Evolutionary conservation across 257 asterid genomes (phyloP), one percentile per base, ranked within the genome.

Genomic region (Capsicum pubescens): DNA sequence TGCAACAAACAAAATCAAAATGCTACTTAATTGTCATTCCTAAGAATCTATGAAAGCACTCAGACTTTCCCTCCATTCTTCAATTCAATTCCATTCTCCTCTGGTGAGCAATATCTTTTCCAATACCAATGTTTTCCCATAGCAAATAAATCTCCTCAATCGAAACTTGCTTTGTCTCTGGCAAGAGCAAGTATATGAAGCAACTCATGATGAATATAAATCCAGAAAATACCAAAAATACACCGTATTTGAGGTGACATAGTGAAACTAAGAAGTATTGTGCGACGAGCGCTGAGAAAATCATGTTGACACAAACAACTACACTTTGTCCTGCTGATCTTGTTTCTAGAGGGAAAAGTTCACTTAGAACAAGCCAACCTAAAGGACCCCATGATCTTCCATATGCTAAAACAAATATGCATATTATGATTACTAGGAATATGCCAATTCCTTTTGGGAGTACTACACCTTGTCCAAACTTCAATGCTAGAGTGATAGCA

Each of bases 161-260:
- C 4, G 99, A 98, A 7, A 95, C 97, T 85, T 94, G 98, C 89
- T 95, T 94, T 3, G 97, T 95, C 89, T 95, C 99, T 1, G 98
- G 99, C 90, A 95, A 68, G 39, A 95, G 88, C 67, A 95, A 92
- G 93, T 19, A 93, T 36, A 95, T 85, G 67, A 95, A 95, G 87
- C 84, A 44, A 59, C 86, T 90, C 99, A 94, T 95, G 83, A 83
- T 16, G 63, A 88, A 12, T 12, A 95, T 94, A 88, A 93, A 84
- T 8, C 79, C 87, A 0, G 92, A 97, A 3, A 95, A 95, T 3
- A 95, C 84, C 84, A 95, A 42, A 88, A 95, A 95, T 63, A 93
- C 93, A 2, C 98, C 97, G 19, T 90, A 95, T 85, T 86, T 92
- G 1, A 95, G 92, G 64, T 91, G 91, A 67, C 98, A 95, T 7